A percentile compares a stretch with the other conserved stretches of the same genome.
phyloP scores from a whole-genome alignment of 2,329 filamentous ascomycete species.

The Aspergillus pseudoglaucus region DNA sequence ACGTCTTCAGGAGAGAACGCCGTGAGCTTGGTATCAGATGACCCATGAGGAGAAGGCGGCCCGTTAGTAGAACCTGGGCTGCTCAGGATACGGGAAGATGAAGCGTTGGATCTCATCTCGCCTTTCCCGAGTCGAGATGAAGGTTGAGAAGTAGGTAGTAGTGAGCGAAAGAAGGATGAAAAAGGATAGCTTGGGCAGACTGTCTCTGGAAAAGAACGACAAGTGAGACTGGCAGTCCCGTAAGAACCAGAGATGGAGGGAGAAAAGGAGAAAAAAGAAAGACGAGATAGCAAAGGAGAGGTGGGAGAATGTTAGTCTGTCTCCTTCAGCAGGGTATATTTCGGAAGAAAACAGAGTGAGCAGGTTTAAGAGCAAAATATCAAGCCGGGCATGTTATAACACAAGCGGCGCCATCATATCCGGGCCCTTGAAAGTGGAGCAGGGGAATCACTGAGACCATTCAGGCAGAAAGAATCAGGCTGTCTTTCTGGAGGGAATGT shows the following conservation, averaged over 20 bases:
- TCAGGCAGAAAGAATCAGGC: not conserved
- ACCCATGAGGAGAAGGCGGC: conserved; percentile 54
- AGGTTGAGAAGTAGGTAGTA: not conserved
- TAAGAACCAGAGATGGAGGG: not conserved
- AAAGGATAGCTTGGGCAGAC: not conserved
- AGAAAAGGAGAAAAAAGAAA: not conserved
- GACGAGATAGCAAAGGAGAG: not conserved
- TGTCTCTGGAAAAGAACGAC: not conserved
- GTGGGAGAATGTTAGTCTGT: not conserved
- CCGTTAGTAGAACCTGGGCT: conserved; percentile 40
- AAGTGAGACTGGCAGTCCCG: not conserved
- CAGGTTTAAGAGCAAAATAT: not conserved
- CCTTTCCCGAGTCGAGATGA: not conserved
- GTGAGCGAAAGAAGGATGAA: not conserved
- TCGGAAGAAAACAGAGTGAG: not conserved
- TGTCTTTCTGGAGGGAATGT: not conserved
- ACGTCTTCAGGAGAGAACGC: conserved; percentile 57
- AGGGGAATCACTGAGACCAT: not conserved
- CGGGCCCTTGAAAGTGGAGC: not conserved
- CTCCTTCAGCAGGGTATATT: not conserved
- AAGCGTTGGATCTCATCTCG: conserved; percentile 21
- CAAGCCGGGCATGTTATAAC: not conserved
- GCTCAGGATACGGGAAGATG: conserved; percentile 24
- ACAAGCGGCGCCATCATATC: not conserved
- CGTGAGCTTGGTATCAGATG: conserved; percentile 59